A percentile compares a stretch with the other conserved stretches of the same genome.
phyloP scores from a whole-genome alignment of 2,329 filamentous ascomycete genomes.

The Didymella pinodella region DNA sequence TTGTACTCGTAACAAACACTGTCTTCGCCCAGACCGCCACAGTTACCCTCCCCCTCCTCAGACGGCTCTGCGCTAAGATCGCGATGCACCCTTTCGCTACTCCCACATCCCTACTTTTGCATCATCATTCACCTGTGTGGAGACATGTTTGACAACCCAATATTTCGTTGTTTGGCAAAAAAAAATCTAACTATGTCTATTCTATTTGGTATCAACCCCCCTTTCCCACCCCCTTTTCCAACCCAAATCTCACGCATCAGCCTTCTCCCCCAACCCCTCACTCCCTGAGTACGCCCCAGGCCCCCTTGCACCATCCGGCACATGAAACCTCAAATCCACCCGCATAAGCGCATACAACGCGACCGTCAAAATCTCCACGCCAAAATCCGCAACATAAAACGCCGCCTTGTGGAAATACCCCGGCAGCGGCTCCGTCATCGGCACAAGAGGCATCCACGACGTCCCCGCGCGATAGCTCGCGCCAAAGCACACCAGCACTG shows the following conservation, averaged over 20 bases:
- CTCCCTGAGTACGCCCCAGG: conserved; percentile 36
- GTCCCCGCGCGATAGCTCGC: conserved; percentile 72
- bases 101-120: too few species aligned
- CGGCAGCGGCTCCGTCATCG: conserved; percentile 62
- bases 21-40: too few species aligned
- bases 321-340: conserved; percentile 77
- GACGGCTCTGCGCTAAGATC: too few species aligned
- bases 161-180: too few species aligned
- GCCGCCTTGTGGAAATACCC: conserved; percentile 74
- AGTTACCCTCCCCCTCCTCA: too few species aligned
- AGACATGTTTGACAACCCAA: too few species aligned
- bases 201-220: not conserved
- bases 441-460: conserved; percentile 58
- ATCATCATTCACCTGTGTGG: too few species aligned
- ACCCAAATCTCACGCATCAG: not conserved
- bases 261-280: not conserved
- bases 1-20: too few species aligned
- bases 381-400: conserved; percentile 83
- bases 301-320: conserved; percentile 73
- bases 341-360: conserved; percentile 70
- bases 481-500: conserved; percentile 69
- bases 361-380: conserved; percentile 74
- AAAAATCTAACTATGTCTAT: not conserved
- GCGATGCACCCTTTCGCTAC: too few species aligned
- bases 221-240: too few species aligned